Evolutionary conservation across 257 asterid species (phyloP), one percentile per base, ranked within the genome.

Genomic region (Lycium ferocissimum): DNA sequence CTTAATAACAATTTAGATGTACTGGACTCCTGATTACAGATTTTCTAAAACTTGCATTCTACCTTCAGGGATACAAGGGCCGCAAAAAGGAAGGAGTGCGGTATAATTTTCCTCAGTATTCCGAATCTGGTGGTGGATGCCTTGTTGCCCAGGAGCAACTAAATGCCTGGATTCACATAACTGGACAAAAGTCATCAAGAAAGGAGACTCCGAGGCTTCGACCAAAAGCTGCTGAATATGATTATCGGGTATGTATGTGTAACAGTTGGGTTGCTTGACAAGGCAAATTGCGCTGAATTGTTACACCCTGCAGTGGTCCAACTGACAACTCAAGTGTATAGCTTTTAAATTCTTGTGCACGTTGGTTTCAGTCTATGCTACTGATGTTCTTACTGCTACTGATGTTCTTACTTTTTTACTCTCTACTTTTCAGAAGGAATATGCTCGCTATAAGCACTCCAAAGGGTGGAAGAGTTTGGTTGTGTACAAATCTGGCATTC

Each of bases 101-200:
- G 84, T 88, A 63, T 67, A 86, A 89, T 85, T 81, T 40, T 80
- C 80, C 88, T 61, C 90, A 87, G 49, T 81, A 82, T 38, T 54
- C 84, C 80, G 90, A 86, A 66, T 85, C 87, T 63, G 65, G 56
- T 63, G 85, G 83, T 86, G 88, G 93, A 81, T 89, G 93, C 87
- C 90, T 87, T 65, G 93, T 93, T 87, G 87, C 95, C 43, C 97
- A 90, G 87, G 97, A 91, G 89, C 97, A 92, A 88, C 93, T 92
- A 54, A 89, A 91, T 91, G 95, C 94, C 26, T 91, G 97, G 94
- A 80, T 89, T 86, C 91, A 91, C 63, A 93, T 92, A 83, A 90
- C 91, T 61, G 89, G 88, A 49, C 93, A 87, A 65, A 91, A 85
- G 83, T 84, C 91, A 73, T 89, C 84, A 73, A 51, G 80, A n/a